phyloP scores from a whole-genome alignment of 2,329 filamentous ascomycete species.

The Akanthomyces uredinophilus region DNA sequence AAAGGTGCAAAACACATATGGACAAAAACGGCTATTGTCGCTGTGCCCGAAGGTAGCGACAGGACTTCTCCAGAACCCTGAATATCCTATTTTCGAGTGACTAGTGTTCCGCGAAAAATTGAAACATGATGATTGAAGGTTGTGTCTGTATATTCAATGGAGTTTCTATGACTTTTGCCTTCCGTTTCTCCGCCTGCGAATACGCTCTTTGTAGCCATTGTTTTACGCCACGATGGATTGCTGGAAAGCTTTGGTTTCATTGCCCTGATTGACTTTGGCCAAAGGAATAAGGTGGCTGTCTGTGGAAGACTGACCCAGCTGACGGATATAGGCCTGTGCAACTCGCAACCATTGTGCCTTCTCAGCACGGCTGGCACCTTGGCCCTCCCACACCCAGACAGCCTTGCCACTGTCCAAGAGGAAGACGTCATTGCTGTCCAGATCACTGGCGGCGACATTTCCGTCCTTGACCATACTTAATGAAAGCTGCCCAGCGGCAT shows the following conservation, averaged over 20 bases:
- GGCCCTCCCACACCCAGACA: slow-evolving; percentile 64
- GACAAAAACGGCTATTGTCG: slow-evolving; percentile 38
- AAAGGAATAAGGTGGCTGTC: slow-evolving; percentile 44
- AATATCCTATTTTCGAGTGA: too few species aligned
- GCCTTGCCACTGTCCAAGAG: slow-evolving; percentile 52
- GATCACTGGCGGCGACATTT: slow-evolving; percentile 39
- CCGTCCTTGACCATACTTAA: slow-evolving; percentile 57
- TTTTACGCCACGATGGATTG: slow-evolving; percentile 35
- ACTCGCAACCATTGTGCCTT: slow-evolving; percentile 56
- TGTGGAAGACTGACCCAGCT: slow-evolving; percentile 29
- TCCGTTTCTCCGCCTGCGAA: not conserved
- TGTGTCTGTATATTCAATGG: not conserved
- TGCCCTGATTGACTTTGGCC: slow-evolving; percentile 53
- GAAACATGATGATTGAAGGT: not conserved
- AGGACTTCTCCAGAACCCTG: slow-evolving; percentile 17
- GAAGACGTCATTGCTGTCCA: slow-evolving; percentile 58
- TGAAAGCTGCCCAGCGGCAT: slow-evolving; percentile 50
- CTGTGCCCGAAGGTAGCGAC: slow-evolving; percentile 35
- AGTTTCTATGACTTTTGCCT: slow-evolving; percentile 13
- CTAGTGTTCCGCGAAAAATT: not conserved
- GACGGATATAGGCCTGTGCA: slow-evolving; percentile 50
- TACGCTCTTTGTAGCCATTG: not conserved
- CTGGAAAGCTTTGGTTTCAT: slow-evolving; percentile 49
- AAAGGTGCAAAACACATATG: slow-evolving; percentile 40
- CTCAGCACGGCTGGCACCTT: slow-evolving; percentile 51